phyloP scores from a whole-genome alignment of 73 alveolate genomes.

The Tetrahymena borealis region DNA sequence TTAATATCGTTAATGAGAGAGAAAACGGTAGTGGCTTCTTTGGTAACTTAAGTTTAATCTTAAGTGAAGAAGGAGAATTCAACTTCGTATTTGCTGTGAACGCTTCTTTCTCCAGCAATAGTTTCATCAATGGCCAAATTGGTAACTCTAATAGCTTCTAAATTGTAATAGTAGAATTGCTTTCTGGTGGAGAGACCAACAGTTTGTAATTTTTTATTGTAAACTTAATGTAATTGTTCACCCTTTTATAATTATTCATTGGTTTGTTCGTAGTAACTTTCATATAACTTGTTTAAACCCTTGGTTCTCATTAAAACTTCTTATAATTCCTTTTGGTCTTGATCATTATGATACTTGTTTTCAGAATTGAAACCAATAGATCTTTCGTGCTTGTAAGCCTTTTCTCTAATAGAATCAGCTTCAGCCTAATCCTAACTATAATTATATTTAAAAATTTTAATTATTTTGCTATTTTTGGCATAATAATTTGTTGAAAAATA shows the following conservation, averaged over 20 bases:
- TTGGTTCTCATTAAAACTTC: not conserved
- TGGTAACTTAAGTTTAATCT: not conserved
- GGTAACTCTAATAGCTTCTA: not conserved
- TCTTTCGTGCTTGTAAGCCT: not conserved
- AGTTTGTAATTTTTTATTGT: not conserved
- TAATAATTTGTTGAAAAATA: no score
- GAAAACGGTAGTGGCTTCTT: not conserved
- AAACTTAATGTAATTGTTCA: not conserved
- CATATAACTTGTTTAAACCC: not conserved
- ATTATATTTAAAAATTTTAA: no score
- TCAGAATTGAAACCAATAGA: not conserved
- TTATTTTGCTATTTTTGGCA: no score
- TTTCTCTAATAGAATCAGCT: not conserved
- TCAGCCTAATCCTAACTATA: not conserved
- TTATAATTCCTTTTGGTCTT: not conserved
- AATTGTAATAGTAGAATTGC: not conserved
- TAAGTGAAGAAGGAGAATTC: not conserved
- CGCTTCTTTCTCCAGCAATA: not conserved
- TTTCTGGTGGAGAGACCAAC: not conserved
- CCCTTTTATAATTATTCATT: not conserved
- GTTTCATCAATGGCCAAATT: not conserved
- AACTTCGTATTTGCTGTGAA: not conserved
- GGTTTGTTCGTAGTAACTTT: not conserved
- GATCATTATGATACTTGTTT: not conserved
- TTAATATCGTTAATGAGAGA: not conserved